These are phyloP conservation scores for Calocybe gambosa DNA, from an alignment of 1,284 basidiomycete species.

Conservation along the genomic window DNA sequence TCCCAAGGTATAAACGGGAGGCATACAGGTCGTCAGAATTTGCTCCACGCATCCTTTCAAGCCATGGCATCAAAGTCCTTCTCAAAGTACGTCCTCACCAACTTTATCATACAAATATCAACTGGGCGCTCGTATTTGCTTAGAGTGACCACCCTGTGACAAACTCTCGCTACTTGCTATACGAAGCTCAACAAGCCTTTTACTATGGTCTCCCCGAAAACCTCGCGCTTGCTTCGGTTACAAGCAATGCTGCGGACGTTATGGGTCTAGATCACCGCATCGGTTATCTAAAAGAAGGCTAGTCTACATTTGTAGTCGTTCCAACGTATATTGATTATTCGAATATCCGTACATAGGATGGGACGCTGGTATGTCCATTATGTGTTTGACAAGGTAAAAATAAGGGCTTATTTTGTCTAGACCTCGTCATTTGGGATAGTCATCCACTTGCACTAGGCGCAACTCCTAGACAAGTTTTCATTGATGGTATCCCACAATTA, in stretches of 20 bases:
- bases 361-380: constrained; percentile 31
- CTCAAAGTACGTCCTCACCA: constrained; percentile 49
- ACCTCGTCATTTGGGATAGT: constrained; percentile 87
- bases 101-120: not conserved
- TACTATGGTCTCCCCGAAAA: constrained; percentile 66
- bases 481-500: constrained; percentile 64
- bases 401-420: constrained; percentile 25
- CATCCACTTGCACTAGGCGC: constrained; percentile 74
- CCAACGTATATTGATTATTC: not conserved
- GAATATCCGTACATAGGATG: constrained; percentile 24
- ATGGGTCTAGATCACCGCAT: constrained; percentile 43
- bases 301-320: not conserved
- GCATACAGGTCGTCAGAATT: constrained; percentile 76
- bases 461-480: constrained; percentile 66
- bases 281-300: constrained; percentile 38
- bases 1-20: constrained; percentile 65
- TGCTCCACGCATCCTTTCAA: constrained; percentile 65
- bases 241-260: constrained; percentile 37
- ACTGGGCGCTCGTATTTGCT: not conserved
- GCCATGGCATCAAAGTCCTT: constrained; percentile 59
- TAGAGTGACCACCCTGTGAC: constrained; percentile 70
- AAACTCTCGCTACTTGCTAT: constrained; percentile 75
- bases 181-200: constrained; percentile 85
- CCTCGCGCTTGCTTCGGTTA: constrained; percentile 69
- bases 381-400: constrained; percentile 31